Conservation (phyloP, 768 basidiomycete genomes). For the Cyathus striatus region DNA sequence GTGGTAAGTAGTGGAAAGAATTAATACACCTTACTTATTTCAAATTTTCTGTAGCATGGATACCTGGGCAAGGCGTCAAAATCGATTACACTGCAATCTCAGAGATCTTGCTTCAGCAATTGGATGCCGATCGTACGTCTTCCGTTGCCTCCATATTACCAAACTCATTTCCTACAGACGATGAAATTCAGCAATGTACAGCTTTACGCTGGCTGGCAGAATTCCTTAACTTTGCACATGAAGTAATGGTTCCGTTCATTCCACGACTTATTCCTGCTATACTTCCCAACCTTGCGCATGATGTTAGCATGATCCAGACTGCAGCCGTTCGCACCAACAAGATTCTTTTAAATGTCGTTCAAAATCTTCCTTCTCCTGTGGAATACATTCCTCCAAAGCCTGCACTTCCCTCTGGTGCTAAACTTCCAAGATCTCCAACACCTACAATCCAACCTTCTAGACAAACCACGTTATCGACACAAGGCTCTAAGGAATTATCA, state of each 20-base stretch:
- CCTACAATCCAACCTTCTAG: conserved; percentile 44
- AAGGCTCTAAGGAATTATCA: conserved; percentile 39
- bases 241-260: conserved; percentile 92
- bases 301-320: conserved; percentile 81
- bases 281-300: conserved; percentile 91
- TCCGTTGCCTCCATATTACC: conserved; percentile 2
- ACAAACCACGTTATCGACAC: conserved; percentile 40
- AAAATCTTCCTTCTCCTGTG: conserved; percentile 71
- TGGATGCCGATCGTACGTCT: conserved; percentile 73
- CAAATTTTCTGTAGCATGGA: conserved; percentile 53
- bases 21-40: conserved; percentile 7
- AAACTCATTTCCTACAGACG: conserved; percentile 45
- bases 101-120: conserved; percentile 86
- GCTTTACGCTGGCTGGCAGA: conserved; percentile 93
- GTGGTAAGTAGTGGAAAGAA: conserved; percentile 37
- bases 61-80: conserved; percentile 89
- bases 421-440: conserved; percentile 52
- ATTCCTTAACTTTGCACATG: conserved; percentile 81
- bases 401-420: conserved; percentile 21
- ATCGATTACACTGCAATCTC: conserved; percentile 91
- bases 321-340: conserved; percentile 87
- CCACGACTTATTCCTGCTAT: conserved; percentile 91
- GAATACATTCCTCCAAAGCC: conserved; percentile 32
- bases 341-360: conserved; percentile 78
- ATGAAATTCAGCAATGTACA: conserved; percentile 91